Conservation (phyloP, 2,329 filamentous ascomycete genomes). For the Hypoxylon sp. region DNA sequence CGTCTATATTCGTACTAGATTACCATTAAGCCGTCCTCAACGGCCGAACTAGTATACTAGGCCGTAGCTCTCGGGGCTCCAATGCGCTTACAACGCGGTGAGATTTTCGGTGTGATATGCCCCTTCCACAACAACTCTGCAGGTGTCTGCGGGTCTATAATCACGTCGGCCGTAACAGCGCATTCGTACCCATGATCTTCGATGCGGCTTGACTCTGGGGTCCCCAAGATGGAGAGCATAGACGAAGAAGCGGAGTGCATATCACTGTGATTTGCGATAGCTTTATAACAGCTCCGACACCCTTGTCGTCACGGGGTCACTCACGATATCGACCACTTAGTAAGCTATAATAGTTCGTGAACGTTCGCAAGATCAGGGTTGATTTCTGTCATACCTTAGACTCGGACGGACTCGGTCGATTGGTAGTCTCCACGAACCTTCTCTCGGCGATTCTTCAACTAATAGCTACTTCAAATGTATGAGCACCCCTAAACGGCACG, state of each 20-base stretch:
- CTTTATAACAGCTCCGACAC: slow-evolving; percentile 1
- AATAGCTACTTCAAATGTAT: not conserved
- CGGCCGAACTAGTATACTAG: not conserved
- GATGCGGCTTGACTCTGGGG: not conserved
- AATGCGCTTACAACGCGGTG: slow-evolving; percentile 14
- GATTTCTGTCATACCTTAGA: slow-evolving; percentile 15
- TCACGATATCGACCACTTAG: slow-evolving; percentile 5
- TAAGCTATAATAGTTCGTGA: not conserved
- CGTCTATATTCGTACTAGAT: slow-evolving; percentile 8
- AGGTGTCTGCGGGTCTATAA: slow-evolving; percentile 45
- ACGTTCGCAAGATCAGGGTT: slow-evolving; percentile 10
- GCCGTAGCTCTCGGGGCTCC: not conserved
- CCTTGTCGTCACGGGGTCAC: slow-evolving; percentile 1
- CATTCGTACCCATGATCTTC: slow-evolving; percentile 26
- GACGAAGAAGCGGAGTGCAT: not conserved
- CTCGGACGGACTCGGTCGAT: slow-evolving; percentile 32
- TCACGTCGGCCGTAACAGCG: slow-evolving; percentile 29
- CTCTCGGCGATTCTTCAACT: slow-evolving; percentile 18
- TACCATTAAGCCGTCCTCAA: not conserved
- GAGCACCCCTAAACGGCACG: slow-evolving; percentile 8
- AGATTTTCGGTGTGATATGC: slow-evolving; percentile 34
- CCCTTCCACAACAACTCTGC: slow-evolving; percentile 44
- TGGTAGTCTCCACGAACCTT: slow-evolving; percentile 17
- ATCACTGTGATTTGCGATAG: not conserved
- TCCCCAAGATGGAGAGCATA: slow-evolving; percentile 4